Evolutionary conservation across 768 basidiomycete species (phyloP).

Genomic region (Psilocybe subaeruginosa): DNA sequence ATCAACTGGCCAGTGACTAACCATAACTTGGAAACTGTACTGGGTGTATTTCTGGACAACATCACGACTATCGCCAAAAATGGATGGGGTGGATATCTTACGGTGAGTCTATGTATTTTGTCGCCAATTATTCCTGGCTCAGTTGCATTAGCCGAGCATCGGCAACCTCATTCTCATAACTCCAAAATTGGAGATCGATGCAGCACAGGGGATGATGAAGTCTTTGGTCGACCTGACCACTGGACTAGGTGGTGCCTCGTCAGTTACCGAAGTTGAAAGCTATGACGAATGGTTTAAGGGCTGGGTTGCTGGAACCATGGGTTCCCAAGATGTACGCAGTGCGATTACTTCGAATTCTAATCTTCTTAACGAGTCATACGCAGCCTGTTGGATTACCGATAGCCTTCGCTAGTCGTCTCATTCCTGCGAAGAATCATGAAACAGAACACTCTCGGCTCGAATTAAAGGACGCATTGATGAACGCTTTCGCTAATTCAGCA

Average conservation of each 20-base stretch:
- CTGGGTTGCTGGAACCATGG: conserved; percentile 22
- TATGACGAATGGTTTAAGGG: conserved; percentile 24
- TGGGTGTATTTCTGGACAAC: conserved; percentile 38
- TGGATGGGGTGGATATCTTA: conserved; percentile 50
- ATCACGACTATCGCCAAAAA: conserved; percentile 43
- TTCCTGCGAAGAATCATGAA: conserved; percentile 30
- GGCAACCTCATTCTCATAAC: conserved; percentile 30
- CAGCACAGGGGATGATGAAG: conserved; percentile 31
- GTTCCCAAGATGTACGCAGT: conserved; percentile 25
- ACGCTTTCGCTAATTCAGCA: conserved; percentile 18
- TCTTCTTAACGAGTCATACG: conserved; percentile 9
- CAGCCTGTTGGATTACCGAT: conserved; percentile 27
- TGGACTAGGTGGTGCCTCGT: conserved; percentile 19
- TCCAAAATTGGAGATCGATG: conserved; percentile 25
- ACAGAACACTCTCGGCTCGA: conserved; percentile 17
- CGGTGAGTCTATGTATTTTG: conserved; percentile 12
- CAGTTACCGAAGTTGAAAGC: conserved; percentile 22
- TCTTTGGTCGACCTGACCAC: conserved; percentile 23
- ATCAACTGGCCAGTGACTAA: conserved; percentile 34
- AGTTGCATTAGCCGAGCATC: conserved; percentile 15
- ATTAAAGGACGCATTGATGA: conserved; percentile 23
- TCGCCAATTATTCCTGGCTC: neutral
- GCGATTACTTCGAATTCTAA: neutral
- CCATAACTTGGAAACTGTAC: conserved; percentile 33
- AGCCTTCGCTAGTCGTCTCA: conserved; percentile 26